phyloP scores from a whole-genome alignment of 345 rosid genomes.

The Limnanthes douglasii region DNA sequence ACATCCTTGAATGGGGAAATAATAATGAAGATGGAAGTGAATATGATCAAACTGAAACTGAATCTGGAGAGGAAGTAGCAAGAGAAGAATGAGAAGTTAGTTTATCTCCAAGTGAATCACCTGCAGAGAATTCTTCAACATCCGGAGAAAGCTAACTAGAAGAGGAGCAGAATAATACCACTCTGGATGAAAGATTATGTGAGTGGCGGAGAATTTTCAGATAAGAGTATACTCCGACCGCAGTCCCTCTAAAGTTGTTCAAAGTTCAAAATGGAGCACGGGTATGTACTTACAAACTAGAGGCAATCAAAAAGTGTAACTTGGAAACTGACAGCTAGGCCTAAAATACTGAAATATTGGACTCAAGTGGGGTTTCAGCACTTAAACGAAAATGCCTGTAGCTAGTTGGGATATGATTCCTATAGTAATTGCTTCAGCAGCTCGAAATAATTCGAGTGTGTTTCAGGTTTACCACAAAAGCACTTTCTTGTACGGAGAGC shows the following conservation, averaged over 20 bases:
- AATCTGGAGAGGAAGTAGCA: too few relatives aligned
- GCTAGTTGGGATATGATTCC: too few relatives aligned
- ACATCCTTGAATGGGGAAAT: constrained; percentile 5
- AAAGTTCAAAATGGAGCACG: constrained; percentile 2
- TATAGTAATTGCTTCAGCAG: too few relatives aligned
- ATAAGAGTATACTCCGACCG: constrained; percentile 2
- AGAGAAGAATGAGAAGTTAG: neutral
- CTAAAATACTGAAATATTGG: neutral
- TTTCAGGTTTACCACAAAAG: too few relatives aligned
- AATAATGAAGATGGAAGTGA: neutral
- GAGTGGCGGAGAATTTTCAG: constrained; percentile 2
- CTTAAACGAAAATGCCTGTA: constrained; percentile 2
- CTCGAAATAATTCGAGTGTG: too few relatives aligned
- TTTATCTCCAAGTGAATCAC: neutral
- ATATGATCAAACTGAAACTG: too few relatives aligned
- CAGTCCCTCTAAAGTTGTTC: neutral
- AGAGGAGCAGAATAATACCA: constrained; percentile 1
- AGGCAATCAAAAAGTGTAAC: neutral
- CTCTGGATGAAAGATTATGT: constrained; percentile 2
- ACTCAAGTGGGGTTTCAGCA: constrained; percentile 3
- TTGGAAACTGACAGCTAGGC: neutral
- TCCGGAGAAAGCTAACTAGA: too few relatives aligned
- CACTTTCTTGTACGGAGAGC: neutral
- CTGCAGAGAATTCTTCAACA: neutral
- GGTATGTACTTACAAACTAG: neutral